Percentiles rank a stretch among this genome's conserved stretches.
Conservation (phyloP, 441 rosid genomes). For the Aleurites moluccanus region DNA sequence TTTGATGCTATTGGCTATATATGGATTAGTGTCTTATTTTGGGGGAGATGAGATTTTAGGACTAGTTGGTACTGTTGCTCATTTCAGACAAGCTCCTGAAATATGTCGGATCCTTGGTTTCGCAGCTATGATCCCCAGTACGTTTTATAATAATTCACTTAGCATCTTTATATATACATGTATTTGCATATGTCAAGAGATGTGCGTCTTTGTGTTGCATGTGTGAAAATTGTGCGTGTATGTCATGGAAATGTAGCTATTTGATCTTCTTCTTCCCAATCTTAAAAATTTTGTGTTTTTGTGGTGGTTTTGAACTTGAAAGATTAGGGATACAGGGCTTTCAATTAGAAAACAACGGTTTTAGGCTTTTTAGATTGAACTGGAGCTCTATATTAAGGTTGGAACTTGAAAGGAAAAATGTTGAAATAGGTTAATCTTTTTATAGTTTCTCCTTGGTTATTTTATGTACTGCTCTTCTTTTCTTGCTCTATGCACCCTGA, state of each 20-base stretch:
- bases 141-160: slow-evolving; percentile 6
- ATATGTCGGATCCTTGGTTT: slow-evolving; percentile 35
- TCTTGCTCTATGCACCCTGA: neutral
- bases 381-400: neutral
- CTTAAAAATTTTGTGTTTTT: neutral
- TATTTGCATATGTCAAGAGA: too few relatives aligned
- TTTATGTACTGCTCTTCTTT: too few relatives aligned
- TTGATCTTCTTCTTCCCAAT: neutral
- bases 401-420: neutral
- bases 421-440: neutral
- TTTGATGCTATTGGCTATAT: slow-evolving; percentile 39
- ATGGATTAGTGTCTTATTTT: slow-evolving; percentile 30
- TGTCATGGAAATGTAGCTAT: neutral
- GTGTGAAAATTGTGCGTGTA: neutral
- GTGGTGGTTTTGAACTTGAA: neutral
- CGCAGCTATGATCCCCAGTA: slow-evolving; percentile 29
- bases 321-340: neutral
- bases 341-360: neutral
- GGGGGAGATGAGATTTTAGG: slow-evolving; percentile 27
- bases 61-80: slow-evolving; percentile 23
- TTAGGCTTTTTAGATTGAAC: neutral
- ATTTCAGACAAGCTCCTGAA: slow-evolving; percentile 31
- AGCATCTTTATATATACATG: neutral
- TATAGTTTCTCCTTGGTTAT: too few relatives aligned
- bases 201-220: neutral